Evolutionary conservation across 2,329 filamentous ascomycete genomes (phyloP).

Genomic region (Ustilaginoidea virens): DNA sequence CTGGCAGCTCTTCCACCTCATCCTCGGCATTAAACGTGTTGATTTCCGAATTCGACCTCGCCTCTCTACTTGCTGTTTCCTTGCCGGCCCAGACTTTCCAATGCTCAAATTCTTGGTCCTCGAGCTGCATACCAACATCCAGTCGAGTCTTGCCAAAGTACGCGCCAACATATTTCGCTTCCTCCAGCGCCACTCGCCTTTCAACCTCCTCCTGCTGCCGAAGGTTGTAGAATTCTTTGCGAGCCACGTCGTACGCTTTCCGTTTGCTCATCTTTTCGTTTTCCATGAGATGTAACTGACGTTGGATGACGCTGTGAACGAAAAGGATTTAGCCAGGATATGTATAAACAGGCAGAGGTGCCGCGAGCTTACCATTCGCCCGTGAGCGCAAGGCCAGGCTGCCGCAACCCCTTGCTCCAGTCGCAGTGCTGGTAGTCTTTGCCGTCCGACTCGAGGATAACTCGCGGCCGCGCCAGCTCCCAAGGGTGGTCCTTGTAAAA

Average conservation of each 20-base stretch:
- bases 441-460: slow-evolving; percentile 75
- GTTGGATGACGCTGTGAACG: slow-evolving; percentile 67
- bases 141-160: slow-evolving; percentile 69
- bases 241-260: slow-evolving; percentile 70
- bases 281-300: slow-evolving; percentile 74
- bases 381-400: slow-evolving; percentile 60
- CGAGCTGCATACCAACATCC: slow-evolving; percentile 67
- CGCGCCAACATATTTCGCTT: slow-evolving; percentile 71
- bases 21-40: slow-evolving; percentile 25
- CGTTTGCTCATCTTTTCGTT: slow-evolving; percentile 43
- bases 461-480: slow-evolving; percentile 80
- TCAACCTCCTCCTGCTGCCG: slow-evolving; percentile 74
- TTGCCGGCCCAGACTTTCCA: slow-evolving; percentile 70
- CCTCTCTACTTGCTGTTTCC: slow-evolving; percentile 26
- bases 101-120: slow-evolving; percentile 62
- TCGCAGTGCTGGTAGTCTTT: slow-evolving; percentile 62
- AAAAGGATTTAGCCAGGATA: too few relatives aligned
- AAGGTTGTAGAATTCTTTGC: slow-evolving; percentile 78
- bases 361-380: slow-evolving; percentile 77
- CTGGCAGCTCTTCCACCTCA: slow-evolving; percentile 12
- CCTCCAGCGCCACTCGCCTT: slow-evolving; percentile 69
- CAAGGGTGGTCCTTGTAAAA: slow-evolving; percentile 95
- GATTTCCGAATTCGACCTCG: slow-evolving; percentile 25
- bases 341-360: too few relatives aligned
- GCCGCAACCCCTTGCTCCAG: slow-evolving; percentile 62